A percentile compares a stretch with the other conserved stretches of the same genome.
Evolutionary conservation across 176 grass and related monocot genomes (phyloP).

Genomic region (Raddia guianensis): DNA sequence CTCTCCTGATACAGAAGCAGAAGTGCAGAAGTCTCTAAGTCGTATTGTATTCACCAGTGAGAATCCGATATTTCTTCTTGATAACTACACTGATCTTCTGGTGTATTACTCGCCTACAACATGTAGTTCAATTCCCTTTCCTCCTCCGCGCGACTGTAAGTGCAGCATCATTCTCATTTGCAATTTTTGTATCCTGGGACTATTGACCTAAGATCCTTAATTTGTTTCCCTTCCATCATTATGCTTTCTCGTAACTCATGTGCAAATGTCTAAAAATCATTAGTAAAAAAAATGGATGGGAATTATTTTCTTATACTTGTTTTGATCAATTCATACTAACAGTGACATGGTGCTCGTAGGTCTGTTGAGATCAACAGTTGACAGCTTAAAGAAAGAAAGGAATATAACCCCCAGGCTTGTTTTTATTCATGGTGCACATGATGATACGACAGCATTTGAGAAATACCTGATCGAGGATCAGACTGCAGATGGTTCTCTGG

Average conservation of each 20-base stretch:
- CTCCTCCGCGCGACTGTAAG: constrained; percentile 87
- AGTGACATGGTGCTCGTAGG: constrained; percentile 48
- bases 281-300: not conserved
- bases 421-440: constrained; percentile 73
- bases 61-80: constrained; percentile 87
- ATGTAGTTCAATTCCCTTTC: constrained; percentile 69
- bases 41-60: constrained; percentile 70
- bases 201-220: not conserved
- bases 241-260: not conserved
- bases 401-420: constrained; percentile 73
- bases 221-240: not conserved
- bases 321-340: constrained; percentile 5
- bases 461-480: constrained; percentile 88
- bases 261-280: not conserved
- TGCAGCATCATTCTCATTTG: constrained; percentile 13
- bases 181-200: constrained; percentile 3
- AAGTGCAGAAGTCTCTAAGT: constrained; percentile 67
- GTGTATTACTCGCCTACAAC: constrained; percentile 79
- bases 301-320: not conserved
- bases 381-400: constrained; percentile 83
- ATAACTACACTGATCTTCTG: constrained; percentile 79
- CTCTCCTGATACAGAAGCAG: constrained; percentile 72
- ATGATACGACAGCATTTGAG: constrained; percentile 72
- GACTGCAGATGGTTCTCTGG: constrained; percentile 47
- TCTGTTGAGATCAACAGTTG: constrained; percentile 64